These are phyloP conservation scores for Pseudoneurospora amorphoporcata DNA, from an alignment of 495 filamentous ascomycete genomes.

Conservation along the genomic window DNA sequence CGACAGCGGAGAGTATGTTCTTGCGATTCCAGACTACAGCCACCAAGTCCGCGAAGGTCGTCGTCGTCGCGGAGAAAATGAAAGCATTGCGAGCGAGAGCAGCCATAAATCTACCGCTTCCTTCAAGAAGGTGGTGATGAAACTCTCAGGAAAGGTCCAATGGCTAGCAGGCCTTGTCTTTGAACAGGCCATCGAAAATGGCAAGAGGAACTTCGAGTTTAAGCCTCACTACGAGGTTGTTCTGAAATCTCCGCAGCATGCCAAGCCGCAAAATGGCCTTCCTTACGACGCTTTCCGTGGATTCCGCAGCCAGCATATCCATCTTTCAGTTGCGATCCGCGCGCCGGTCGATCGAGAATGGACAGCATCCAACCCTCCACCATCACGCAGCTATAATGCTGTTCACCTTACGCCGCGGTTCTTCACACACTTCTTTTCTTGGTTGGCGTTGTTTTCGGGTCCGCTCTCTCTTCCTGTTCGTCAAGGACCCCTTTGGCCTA, in stretches of 20 bases:
- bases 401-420: conserved; percentile 88
- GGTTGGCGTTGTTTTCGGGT: conserved; percentile 94
- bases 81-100: conserved; percentile 51
- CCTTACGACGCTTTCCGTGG: conserved; percentile 86
- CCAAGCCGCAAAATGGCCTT: conserved; percentile 44
- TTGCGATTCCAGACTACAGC: conserved; percentile 89
- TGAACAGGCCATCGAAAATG: conserved; percentile 58
- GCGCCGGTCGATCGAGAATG: conserved; percentile 76
- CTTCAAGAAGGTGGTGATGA: conserved; percentile 98
- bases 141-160: conserved; percentile 86
- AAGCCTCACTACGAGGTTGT: conserved; percentile 87
- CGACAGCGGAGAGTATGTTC: conserved; percentile 84
- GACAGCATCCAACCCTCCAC: conserved; percentile 57
- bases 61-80: conserved; percentile 47
- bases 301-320: conserved; percentile 91
- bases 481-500: conserved; percentile 84
- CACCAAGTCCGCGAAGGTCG: conserved; percentile 66
- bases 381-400: conserved; percentile 85
- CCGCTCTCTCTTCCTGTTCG: conserved; percentile 91
- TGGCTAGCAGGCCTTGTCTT: conserved; percentile 88
- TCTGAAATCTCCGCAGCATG: conserved; percentile 65
- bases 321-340: conserved; percentile 80
- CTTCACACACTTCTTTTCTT: conserved; percentile 96
- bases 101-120: conserved; percentile 62
- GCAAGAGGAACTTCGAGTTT: conserved; percentile 72